Percentiles rank a stretch among this genome's conserved stretches.
Evolutionary conservation across 2,329 filamentous ascomycete species (phyloP).

Genomic region (Botryosphaeria dothidea): DNA sequence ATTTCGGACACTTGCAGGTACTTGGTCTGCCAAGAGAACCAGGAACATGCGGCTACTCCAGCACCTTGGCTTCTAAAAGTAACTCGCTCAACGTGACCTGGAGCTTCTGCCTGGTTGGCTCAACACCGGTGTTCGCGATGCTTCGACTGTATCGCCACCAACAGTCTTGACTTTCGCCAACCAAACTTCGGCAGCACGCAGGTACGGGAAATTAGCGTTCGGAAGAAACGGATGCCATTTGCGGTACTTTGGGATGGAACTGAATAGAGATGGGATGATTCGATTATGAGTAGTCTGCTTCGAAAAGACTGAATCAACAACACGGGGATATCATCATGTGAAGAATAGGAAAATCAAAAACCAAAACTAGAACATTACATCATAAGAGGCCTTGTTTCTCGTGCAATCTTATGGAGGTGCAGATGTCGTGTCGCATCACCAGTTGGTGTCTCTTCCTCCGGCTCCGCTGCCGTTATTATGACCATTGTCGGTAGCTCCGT

Average conservation of each 20-base stretch:
- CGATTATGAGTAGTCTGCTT: neutral
- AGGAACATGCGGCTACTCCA: neutral
- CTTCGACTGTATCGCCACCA: neutral
- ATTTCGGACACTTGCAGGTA: neutral
- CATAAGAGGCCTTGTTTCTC: neutral
- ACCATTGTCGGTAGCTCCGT: conserved; percentile 21
- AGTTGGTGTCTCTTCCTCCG: conserved; percentile 18
- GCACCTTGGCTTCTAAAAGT: neutral
- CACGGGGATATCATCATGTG: conserved; percentile 8
- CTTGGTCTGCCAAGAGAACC: neutral
- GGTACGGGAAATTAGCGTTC: neutral
- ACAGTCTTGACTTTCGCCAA: neutral
- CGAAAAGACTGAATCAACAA: neutral
- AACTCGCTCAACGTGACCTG: neutral
- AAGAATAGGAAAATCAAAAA: neutral
- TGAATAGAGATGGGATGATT: neutral
- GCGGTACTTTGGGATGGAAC: neutral
- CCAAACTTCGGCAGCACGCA: neutral
- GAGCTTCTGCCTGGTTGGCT: neutral
- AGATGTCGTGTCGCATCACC: neutral
- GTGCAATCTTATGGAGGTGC: neutral
- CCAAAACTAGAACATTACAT: neutral
- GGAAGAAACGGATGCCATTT: neutral
- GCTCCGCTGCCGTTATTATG: neutral
- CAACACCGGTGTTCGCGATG: neutral